These are phyloP conservation scores for Tolypocladium sp. DNA, from an alignment of 2,329 filamentous ascomycete species.

Conservation along the genomic window DNA sequence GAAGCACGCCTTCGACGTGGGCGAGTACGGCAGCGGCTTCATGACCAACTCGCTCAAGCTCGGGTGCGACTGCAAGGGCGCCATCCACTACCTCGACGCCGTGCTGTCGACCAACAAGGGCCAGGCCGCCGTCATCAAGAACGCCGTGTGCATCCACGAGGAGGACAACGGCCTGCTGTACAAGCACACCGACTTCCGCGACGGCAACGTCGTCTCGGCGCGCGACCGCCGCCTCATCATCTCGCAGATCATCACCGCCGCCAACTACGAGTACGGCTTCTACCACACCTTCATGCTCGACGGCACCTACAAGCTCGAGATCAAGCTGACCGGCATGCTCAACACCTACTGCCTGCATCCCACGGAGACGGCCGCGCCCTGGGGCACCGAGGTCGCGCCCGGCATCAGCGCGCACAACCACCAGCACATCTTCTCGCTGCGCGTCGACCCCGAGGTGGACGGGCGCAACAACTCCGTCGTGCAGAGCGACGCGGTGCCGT, in stretches of 20 bases:
- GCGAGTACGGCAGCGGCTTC: constrained; percentile 55
- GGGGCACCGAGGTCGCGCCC: constrained; percentile 54
- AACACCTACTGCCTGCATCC: constrained; percentile 32
- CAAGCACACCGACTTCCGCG: constrained; percentile 57
- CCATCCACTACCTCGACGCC: constrained; percentile 35
- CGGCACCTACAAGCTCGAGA: constrained; percentile 55
- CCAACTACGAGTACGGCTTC: constrained; percentile 53
- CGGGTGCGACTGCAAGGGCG: constrained; percentile 54
- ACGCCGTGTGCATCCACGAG: constrained; percentile 26
- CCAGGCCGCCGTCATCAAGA: constrained; percentile 57
- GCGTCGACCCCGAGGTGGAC: constrained; percentile 58
- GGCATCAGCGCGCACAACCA: constrained; percentile 59
- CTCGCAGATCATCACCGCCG: constrained; percentile 56
- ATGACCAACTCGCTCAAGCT: constrained; percentile 58
- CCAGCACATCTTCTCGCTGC: constrained; percentile 60
- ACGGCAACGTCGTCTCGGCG: constrained; percentile 46
- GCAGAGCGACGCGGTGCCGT: constrained; percentile 57
- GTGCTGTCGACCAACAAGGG: constrained; percentile 33
- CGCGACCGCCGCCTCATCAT: constrained; percentile 51
- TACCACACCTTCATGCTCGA: constrained; percentile 34
- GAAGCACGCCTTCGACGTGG: constrained; percentile 63
- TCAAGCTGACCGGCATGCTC: constrained; percentile 45
- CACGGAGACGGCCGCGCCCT: constrained; percentile 27
- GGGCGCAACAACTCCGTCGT: constrained; percentile 55
- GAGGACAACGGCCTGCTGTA: constrained; percentile 48